These are phyloP conservation scores for Adenanthera pavonina DNA, from an alignment of 306 rosid genomes.

Conservation along the genomic window DNA sequence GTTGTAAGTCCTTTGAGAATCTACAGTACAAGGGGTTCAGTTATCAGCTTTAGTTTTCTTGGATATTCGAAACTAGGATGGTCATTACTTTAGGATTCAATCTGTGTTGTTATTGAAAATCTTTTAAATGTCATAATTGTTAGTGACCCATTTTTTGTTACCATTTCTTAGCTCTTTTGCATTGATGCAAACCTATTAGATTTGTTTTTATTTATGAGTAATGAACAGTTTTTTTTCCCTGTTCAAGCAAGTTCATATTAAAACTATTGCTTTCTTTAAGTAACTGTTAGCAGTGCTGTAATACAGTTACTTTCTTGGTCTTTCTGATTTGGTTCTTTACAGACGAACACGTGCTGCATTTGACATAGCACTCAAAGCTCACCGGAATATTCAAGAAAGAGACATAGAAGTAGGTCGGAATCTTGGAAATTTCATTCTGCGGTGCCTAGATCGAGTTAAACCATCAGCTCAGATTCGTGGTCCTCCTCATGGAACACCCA, in stretches of 20 bases:
- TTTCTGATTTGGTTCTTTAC: conserved; percentile 38
- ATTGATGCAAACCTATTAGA: not conserved
- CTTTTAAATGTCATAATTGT: not conserved
- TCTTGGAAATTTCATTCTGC: conserved; percentile 77
- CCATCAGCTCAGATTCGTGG: conserved; percentile 88
- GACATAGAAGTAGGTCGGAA: conserved; percentile 88
- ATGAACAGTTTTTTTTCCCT: not conserved
- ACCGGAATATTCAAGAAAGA: conserved; percentile 77
- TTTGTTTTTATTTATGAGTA: not conserved
- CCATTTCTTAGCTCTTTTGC: not conserved
- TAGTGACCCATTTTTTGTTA: not conserved
- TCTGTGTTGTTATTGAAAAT: not conserved
- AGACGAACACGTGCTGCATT: conserved; percentile 80
- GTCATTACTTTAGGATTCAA: conserved; percentile 6
- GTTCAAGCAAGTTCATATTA: not conserved
- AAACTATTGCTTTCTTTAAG: not conserved
- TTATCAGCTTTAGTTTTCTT: conserved; percentile 1
- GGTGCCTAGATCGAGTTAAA: conserved; percentile 75
- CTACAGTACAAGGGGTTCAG: not conserved
- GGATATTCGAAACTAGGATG: conserved; percentile 13
- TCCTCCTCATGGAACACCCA: conserved; percentile 32
- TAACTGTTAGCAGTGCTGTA: not conserved
- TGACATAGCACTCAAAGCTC: conserved; percentile 71
- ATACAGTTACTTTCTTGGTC: conserved; percentile 1
- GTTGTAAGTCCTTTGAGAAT: not conserved